Percentiles rank a stretch among this genome's conserved stretches.
These are phyloP conservation scores for Alternaria triticimaculans DNA, from an alignment of 2,329 filamentous ascomycete genomes.

Conservation along the genomic window DNA sequence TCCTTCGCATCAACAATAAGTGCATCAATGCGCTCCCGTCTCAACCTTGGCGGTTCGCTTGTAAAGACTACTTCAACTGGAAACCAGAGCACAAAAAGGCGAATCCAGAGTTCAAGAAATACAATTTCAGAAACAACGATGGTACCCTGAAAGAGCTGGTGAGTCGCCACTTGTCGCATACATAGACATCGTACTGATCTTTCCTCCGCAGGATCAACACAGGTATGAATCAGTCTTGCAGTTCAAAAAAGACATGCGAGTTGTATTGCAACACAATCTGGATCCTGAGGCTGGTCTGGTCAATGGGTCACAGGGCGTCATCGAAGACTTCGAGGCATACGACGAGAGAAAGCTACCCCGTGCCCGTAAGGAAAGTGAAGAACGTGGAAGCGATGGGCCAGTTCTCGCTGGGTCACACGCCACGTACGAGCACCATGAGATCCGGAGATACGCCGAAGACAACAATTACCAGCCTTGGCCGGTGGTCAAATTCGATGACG, in stretches of 20 bases:
- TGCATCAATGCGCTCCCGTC: conserved; percentile 42
- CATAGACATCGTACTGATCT: not conserved
- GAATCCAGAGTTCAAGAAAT: not conserved
- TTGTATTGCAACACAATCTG: conserved; percentile 62
- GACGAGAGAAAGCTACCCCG: conserved; percentile 38
- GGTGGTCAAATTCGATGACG: conserved; percentile 62
- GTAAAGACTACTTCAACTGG: conserved; percentile 54
- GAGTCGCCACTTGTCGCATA: not conserved
- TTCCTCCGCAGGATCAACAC: conserved; percentile 48
- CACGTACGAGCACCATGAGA: conserved; percentile 43
- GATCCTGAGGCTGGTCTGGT: conserved; percentile 40
- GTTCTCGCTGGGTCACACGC: conserved; percentile 49
- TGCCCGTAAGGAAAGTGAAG: not conserved
- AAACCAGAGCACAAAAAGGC: conserved; percentile 32
- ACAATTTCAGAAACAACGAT: not conserved
- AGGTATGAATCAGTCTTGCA: conserved; percentile 53
- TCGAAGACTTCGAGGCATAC: conserved; percentile 47
- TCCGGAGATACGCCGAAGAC: conserved; percentile 50
- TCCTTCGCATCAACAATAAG: conserved; percentile 40
- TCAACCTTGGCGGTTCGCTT: conserved; percentile 34
- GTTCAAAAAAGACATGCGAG: conserved; percentile 60
- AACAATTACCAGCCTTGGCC: conserved; percentile 53
- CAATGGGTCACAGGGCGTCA: conserved; percentile 44
- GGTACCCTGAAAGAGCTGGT: not conserved
- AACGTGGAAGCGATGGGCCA: not conserved